phyloP scores from a whole-genome alignment of 169 alveolate genomes.

The Eimeria praecox region DNA sequence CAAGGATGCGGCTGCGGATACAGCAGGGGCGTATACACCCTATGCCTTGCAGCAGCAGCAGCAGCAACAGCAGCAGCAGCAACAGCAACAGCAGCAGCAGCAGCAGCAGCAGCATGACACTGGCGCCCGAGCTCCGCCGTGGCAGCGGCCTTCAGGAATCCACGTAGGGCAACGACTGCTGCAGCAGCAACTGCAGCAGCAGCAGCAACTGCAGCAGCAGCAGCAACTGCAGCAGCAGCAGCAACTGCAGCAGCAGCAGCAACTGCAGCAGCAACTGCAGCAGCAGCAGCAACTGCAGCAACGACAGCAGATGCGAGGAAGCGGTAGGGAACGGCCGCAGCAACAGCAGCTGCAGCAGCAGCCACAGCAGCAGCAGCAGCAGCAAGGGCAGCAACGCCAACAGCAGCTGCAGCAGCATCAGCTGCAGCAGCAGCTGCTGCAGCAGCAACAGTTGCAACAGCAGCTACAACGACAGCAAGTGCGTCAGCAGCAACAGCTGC shows the following conservation, averaged over 20 bases:
- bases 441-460: not conserved
- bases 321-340: not conserved
- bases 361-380: slow-evolving; percentile 31
- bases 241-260: slow-evolving; percentile 45
- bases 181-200: slow-evolving; percentile 63
- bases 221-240: slow-evolving; percentile 33
- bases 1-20: not conserved
- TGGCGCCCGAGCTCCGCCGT: not conserved
- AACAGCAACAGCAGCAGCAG: slow-evolving; percentile 23
- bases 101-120: slow-evolving; percentile 31
- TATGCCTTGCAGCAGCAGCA: not conserved
- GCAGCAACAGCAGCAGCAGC: slow-evolving; percentile 33
- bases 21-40: not conserved
- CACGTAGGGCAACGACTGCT: not conserved
- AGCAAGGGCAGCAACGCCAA: not conserved
- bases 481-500: not conserved
- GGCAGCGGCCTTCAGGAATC: not conserved
- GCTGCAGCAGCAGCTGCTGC: not conserved
- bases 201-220: slow-evolving; percentile 24
- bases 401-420: not conserved
- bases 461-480: not conserved
- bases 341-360: slow-evolving; percentile 40
- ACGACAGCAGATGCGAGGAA: not conserved
- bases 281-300: not conserved
- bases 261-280: not conserved